Evolutionary conservation across 2,329 filamentous ascomycete genomes (phyloP).

Genomic region (Colletotrichum godetiae): DNA sequence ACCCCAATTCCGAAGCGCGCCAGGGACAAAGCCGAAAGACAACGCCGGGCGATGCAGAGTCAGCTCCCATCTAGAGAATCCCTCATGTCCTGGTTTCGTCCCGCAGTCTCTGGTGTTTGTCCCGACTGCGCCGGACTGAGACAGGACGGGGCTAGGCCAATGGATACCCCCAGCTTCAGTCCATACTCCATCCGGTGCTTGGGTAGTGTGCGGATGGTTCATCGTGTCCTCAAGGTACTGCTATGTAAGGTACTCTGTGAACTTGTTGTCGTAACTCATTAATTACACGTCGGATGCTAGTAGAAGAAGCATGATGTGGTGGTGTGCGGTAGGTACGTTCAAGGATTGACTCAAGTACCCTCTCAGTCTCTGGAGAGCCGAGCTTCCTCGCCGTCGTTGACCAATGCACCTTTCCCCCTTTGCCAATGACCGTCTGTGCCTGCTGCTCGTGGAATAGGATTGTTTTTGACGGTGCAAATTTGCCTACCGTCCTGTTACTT

Average conservation of each 20-base stretch:
- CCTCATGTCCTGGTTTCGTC: conserved; percentile 4
- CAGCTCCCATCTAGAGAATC: neutral
- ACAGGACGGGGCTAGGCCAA: conserved; percentile 16
- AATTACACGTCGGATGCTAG: neutral
- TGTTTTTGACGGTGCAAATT: neutral
- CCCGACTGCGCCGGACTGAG: conserved; percentile 14
- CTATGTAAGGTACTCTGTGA: neutral
- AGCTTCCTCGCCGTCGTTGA: neutral
- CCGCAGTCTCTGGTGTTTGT: conserved; percentile 1
- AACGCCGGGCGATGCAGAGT: neutral
- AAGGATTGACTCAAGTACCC: neutral
- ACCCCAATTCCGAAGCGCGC: conserved; percentile 14
- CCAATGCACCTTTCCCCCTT: too few relatives aligned
- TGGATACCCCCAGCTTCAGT: neutral
- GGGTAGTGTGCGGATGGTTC: neutral
- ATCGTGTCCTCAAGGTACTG: neutral
- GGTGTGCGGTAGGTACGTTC: neutral
- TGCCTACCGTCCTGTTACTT: neutral
- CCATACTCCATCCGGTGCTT: neutral
- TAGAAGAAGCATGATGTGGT: neutral
- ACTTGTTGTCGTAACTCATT: neutral
- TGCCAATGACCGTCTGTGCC: neutral
- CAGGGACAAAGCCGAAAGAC: conserved; percentile 21
- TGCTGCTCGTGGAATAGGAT: neutral
- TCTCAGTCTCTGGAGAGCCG: neutral